Base-by-base conservation (phyloP, 495 filamentous ascomycete species). In the Penicillium steckii region DNA sequence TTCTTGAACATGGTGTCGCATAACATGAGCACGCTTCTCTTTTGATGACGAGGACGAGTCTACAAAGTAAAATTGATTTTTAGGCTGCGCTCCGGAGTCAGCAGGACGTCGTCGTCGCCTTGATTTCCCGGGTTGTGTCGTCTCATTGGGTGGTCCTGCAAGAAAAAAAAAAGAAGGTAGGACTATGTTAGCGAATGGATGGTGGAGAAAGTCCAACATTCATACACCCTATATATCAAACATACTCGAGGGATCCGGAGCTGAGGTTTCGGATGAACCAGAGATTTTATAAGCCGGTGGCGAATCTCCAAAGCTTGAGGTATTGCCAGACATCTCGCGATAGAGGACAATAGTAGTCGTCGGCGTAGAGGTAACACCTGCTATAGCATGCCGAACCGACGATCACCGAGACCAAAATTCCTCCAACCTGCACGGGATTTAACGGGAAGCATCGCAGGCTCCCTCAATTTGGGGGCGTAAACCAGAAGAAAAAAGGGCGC, bases 1-100 rank as follows among this genome's bases (percentile, higher is more conserved):
- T 51, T 74, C 66, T 50, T 75, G 72, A 23, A 75, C 72, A 61
- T 77, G 74, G 38, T 77, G 71, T n/a, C 72, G 70, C 74, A 77
- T 77, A 10, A 77, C 74, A 65, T 77, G 74, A 13, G 74, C 71
- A 44, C 74, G 67, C 46, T 75, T 75, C 48, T 75, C 74, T 22
- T 73, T 67, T 8, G 74, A 74, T 3, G 72, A 74, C 0, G 72
- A 74, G 48, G 65, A 69, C 5, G 67, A 64, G 40, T 77, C 68
- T 45, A 77, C 74, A 55, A 77, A 77, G 42, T 73, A 77, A 44
- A 75, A 77, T 57, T 71, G 72, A 13, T 59, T 68, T 45, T 66
- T 68, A 18, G 60, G 32, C 26, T 61, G 45, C 10, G 61, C 56
- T 9, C 60, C 56, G 2, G 61, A 33, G 19, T 55, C 52, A 6